phyloP scores from a whole-genome alignment of 495 filamentous ascomycete genomes.

The Penicillium angulare region DNA sequence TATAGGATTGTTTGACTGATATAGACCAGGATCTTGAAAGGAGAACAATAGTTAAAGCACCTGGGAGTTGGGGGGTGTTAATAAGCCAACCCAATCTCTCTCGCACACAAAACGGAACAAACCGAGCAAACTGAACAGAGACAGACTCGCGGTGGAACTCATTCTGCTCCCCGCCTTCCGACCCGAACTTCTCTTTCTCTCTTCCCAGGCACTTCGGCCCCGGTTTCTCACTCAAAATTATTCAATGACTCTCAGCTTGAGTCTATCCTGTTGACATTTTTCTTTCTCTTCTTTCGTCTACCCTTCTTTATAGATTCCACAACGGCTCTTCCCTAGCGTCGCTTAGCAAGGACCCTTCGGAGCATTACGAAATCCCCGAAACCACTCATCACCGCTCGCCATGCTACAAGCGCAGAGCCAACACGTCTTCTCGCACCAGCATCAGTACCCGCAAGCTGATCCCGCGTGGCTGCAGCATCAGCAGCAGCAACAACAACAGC shows the following conservation, averaged over 20 bases:
- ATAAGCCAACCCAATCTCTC: neutral
- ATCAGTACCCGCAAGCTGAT: conserved; percentile 76
- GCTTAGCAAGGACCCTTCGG: conserved; percentile 25
- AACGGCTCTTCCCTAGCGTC: conserved; percentile 14
- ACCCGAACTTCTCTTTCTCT: conserved; percentile 24
- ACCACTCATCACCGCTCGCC: conserved; percentile 34
- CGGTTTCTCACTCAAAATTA: conserved; percentile 14
- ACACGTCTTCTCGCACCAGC: conserved; percentile 74
- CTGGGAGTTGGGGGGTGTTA: neutral
- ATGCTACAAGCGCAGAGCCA: conserved; percentile 54
- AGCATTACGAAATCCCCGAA: conserved; percentile 36
- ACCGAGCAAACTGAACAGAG: too few species aligned
- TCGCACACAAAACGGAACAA: conserved; percentile 16
- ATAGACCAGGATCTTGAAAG: too few species aligned
- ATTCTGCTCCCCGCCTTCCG: conserved; percentile 32
- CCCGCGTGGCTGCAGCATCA: conserved; percentile 74
- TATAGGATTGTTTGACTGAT: too few species aligned
- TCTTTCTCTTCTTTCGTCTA: conserved; percentile 9
- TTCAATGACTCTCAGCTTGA: conserved; percentile 26
- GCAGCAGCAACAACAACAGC: conserved; percentile 57
- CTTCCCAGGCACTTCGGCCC: conserved; percentile 14
- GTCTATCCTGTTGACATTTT: conserved; percentile 24
- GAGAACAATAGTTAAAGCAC: too few species aligned
- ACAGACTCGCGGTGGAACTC: conserved; percentile 10
- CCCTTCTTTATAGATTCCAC: neutral